Percentiles rank a stretch among this genome's conserved stretches.
These are phyloP conservation scores for Amaranthus hypochondriacus DNA, from an alignment of 148 eudicot genomes.

Conservation along the genomic window DNA sequence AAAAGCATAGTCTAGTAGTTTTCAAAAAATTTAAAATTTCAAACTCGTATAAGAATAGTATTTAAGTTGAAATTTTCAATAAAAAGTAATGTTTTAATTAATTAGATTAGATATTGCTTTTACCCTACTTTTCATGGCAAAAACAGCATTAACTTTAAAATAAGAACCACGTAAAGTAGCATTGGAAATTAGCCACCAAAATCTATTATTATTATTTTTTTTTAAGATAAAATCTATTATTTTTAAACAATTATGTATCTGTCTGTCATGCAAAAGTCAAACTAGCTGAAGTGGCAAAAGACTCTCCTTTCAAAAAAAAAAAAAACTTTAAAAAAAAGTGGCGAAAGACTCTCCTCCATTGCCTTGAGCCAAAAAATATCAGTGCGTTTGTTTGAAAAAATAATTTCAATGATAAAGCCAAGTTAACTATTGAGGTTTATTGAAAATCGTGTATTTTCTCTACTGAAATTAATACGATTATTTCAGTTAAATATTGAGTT, in stretches of 20 bases:
- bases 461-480: too few species aligned
- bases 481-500: too few species aligned
- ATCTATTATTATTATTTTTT: too few species aligned
- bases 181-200: neutral
- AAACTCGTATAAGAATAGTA: neutral
- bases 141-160: neutral
- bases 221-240: too few species aligned
- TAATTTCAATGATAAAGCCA: too few species aligned
- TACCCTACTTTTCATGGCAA: conserved; percentile 12
- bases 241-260: neutral
- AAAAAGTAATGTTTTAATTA: neutral
- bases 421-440: too few species aligned
- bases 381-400: conserved; percentile 15
- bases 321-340: neutral
- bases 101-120: neutral
- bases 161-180: neutral
- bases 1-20: too few species aligned
- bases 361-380: conserved; percentile 16
- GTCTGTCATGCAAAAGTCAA: conserved; percentile 25
- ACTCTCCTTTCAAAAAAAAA: neutral
- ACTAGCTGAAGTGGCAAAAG: conserved; percentile 19
- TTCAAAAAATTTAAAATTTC: neutral
- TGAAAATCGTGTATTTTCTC: too few species aligned
- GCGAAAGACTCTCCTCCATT: conserved; percentile 11
- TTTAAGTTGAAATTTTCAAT: neutral